Evolutionary conservation across 2,329 filamentous ascomycete genomes (phyloP).

Genomic region (Macroventuria anomochaeta): DNA sequence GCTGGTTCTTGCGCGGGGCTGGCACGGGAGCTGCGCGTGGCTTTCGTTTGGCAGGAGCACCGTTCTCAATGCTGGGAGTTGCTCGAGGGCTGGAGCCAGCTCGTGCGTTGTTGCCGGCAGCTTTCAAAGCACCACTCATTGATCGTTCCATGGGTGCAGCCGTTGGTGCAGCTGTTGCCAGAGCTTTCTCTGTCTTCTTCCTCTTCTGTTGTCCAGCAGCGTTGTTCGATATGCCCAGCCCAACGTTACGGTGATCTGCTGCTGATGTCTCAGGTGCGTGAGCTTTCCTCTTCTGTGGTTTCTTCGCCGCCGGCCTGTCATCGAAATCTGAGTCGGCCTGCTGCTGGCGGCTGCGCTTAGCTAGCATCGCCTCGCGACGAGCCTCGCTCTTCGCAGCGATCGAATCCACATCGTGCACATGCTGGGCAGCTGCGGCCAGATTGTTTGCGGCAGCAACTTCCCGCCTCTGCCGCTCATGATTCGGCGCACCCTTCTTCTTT

Average conservation of each 20-base stretch:
- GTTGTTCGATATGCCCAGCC: constrained; percentile 68
- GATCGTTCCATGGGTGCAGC: constrained; percentile 68
- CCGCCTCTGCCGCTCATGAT: constrained; percentile 75
- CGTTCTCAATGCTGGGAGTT: constrained; percentile 65
- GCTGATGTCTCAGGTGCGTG: constrained; percentile 58
- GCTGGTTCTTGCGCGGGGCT: constrained; percentile 73
- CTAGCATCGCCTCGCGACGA: constrained; percentile 79
- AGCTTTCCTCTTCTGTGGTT: constrained; percentile 65
- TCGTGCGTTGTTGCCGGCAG: constrained; percentile 49
- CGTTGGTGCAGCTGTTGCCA: constrained; percentile 41
- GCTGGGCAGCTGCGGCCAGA: constrained; percentile 71
- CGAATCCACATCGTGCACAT: constrained; percentile 80
- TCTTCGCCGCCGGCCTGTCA: constrained; percentile 68
- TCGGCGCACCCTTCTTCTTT: constrained; percentile 63
- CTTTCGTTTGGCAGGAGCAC: constrained; percentile 66
- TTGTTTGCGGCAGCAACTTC: constrained; percentile 79
- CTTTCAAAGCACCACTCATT: constrained; percentile 65
- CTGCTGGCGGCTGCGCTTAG: constrained; percentile 71
- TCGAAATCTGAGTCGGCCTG: constrained; percentile 82
- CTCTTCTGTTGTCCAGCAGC: constrained; percentile 69
- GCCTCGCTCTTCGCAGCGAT: constrained; percentile 81
- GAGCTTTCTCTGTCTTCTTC: constrained; percentile 76
- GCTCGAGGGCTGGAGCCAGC: constrained; percentile 67
- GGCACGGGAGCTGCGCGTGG: constrained; percentile 70
- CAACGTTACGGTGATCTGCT: constrained; percentile 55